Evolutionary conservation across 108 stramenopile genomes (phyloP).

Genomic region (Skeletonema grethae): DNA sequence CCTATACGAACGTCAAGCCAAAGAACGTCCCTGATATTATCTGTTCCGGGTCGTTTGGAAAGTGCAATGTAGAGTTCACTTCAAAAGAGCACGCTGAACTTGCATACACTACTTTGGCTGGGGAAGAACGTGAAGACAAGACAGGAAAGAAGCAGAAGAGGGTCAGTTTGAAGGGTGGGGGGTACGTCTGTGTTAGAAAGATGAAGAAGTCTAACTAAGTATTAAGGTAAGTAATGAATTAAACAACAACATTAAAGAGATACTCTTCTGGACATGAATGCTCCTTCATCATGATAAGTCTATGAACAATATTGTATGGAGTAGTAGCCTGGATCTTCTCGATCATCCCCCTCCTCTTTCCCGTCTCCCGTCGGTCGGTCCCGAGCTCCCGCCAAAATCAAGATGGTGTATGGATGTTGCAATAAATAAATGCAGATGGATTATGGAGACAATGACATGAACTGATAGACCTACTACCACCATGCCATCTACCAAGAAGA

Average conservation of each 20-base stretch:
- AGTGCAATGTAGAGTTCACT: slow-evolving; percentile 69
- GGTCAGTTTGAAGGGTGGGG: slow-evolving; percentile 71
- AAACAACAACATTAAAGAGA: neutral
- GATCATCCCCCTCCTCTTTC: too few species aligned
- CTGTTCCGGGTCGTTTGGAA: slow-evolving; percentile 67
- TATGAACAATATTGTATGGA: too few species aligned
- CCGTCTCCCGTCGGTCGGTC: too few species aligned
- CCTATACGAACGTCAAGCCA: slow-evolving; percentile 64
- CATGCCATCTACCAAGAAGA: neutral
- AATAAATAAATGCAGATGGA: too few species aligned
- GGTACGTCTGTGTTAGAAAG: slow-evolving; percentile 81
- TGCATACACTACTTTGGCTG: slow-evolving; percentile 72
- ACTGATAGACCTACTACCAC: too few species aligned
- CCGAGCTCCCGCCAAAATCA: too few species aligned
- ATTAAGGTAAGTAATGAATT: neutral
- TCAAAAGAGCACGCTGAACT: slow-evolving; percentile 66
- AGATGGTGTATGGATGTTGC: too few species aligned
- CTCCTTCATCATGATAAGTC: too few species aligned
- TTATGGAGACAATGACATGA: too few species aligned
- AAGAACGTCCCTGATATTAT: slow-evolving; percentile 63
- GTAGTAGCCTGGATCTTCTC: too few species aligned
- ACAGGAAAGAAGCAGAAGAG: slow-evolving; percentile 86
- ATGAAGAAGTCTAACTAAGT: slow-evolving; percentile 53
- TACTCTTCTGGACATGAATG: neutral
- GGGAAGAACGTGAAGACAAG: slow-evolving; percentile 74